Evolutionary conservation across 2,329 filamentous ascomycete species (phyloP), one percentile per base, ranked within the genome.

Genomic region (Tolypocladium ovalisporum): DNA sequence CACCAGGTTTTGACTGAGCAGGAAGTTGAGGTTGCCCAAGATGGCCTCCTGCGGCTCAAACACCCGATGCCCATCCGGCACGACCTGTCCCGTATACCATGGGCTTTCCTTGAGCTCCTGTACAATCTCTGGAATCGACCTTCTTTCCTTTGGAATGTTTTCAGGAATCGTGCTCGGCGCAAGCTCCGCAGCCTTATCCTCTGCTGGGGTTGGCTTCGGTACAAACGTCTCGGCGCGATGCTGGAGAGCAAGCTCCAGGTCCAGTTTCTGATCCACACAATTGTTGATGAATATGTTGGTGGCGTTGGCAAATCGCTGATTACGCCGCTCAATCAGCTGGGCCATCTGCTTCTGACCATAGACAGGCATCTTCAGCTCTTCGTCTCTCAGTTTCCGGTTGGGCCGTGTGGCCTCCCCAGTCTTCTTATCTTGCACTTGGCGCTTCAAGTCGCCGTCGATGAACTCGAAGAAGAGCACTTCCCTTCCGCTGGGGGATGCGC

Each of bases 281-380:
- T 82, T 78, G 61, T 89, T 88, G 59, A 99, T 71, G 65, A 95
- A 97, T 0, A 70, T 72, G 69, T 89, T 88, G 59, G 96, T 79
- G 0, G 92, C 89, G 58, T 84, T 86, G 0, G 78, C 78, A 66
- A 97, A 97, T 67, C 92, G 94, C 56, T 76, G 76, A 66, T 97
- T 97, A 53, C 94, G 80, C 73, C 93, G 94, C 72, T 93, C 90
- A 64, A 99, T 97, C 63, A 97, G 71, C 55, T 79, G 82, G 68
- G 88, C 85, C 88, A 97, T 90, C 72, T 96, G 90, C 70, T 92
- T 92, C 71, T 96, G 92, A 61, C 90, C 90, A 74, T 85, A 97
- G 10, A 96, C 89, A 0, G 93, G 94, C 85, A 97, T 90, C 71
- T 89, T 95, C 63, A 97, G 68, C 59, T 90, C 84, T 66, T 96